Base-by-base conservation (phyloP, 2,329 filamentous ascomycete genomes). In the Aureobasidium sp. region DNA sequence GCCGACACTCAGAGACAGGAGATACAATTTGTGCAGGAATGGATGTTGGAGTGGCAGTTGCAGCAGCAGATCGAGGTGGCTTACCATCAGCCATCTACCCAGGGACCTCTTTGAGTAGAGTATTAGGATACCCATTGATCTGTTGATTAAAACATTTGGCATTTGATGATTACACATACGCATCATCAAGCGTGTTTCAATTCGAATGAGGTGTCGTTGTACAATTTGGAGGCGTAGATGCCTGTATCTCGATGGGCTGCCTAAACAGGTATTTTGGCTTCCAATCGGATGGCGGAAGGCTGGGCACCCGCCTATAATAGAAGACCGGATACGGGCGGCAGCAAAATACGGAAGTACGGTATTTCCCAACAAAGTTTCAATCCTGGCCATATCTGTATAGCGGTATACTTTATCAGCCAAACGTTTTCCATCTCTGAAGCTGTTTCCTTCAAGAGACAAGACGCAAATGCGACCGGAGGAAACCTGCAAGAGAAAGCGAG, bases 1-100 rank as follows among this genome's bases (percentile, higher is more conserved):
- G 77, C 75, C 3, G 78, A 85, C 15, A 79, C 82, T 0, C 88
- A 91, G 70, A 71, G 74, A 45, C 73, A 81, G 65, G 79, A 88
- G 66, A 75, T 84, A 12, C 74, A 77, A 42, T 87, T 89, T 72
- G 88, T 90, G 9, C 77, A 81, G 67, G 80, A 77, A 51, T 92
- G 89, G 89, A 69, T 91, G 74, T 68, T 79, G 64, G 84, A 88
- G 69, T 89, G 83, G 80, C 49, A 71, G 55, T 49, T 61, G 44
- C 47, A 63, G 45, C 60, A 62, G 36, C 60, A 62, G 41, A 22
- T 61, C 37, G 52, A 52, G 37, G 22, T n/a, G 12, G 36, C 57
- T 45, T 61, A 61, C 27, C 34, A 36, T 2, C 42, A 27, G 47
- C 57, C 57, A 41, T 1, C 20, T 6, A 44, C 45, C 3, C 57